phyloP scores from a whole-genome alignment of 2,329 filamentous ascomycete genomes.

The Calonectria pauciramosa region DNA sequence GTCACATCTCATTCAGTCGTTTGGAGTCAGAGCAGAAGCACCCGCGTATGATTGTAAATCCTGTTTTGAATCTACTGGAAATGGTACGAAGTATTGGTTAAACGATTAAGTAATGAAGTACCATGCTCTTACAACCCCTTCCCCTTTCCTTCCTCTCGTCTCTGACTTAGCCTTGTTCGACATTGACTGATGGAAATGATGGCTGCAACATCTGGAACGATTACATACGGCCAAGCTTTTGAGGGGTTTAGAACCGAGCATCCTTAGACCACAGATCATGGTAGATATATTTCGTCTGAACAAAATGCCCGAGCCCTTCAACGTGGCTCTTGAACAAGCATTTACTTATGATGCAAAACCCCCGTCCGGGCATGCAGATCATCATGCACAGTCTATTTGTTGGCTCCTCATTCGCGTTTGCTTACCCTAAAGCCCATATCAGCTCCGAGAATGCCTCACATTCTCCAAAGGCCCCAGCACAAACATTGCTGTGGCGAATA shows the following conservation, averaged over 20 bases:
- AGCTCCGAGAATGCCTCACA: background rate
- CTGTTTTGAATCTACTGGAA: background rate
- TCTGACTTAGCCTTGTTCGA: background rate
- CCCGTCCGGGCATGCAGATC: conserved; percentile 36
- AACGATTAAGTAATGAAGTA: background rate
- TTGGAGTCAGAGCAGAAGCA: background rate
- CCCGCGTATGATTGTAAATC: background rate
- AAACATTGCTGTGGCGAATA: background rate
- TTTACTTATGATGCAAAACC: conserved; percentile 19
- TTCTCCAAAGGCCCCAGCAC: background rate
- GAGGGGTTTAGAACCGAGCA: background rate
- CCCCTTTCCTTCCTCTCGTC: too few relatives aligned
- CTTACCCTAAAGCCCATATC: background rate
- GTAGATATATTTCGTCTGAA: background rate
- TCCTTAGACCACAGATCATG: background rate
- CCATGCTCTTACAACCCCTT: background rate
- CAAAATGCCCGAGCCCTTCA: background rate
- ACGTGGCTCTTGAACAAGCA: conserved; percentile 8
- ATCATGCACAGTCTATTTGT: conserved; percentile 36
- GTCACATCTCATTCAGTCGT: background rate
- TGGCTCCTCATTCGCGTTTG: conserved; percentile 9
- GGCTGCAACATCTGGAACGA: background rate
- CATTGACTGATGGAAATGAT: background rate
- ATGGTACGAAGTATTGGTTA: background rate
- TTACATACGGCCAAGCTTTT: background rate